phyloP scores from a whole-genome alignment of 495 filamentous ascomycete genomes.

The Trypethelium eluteriae region DNA sequence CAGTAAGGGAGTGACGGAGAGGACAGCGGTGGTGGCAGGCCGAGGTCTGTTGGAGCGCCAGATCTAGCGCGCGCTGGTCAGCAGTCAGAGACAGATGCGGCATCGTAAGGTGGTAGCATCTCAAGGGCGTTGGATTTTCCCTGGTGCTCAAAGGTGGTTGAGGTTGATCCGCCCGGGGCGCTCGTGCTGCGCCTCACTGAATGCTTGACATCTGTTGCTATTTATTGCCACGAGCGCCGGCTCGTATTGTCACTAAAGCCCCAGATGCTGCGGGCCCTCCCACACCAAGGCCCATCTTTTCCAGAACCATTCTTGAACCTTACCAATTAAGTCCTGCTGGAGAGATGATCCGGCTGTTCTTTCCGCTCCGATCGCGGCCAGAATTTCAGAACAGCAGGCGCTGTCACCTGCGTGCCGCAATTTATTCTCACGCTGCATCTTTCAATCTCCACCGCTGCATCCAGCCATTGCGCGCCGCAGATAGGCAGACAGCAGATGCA shows the following conservation, averaged over 20 bases:
- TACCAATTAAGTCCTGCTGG: not conserved
- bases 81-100: not conserved
- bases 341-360: not conserved
- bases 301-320: not conserved
- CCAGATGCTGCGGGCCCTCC: not conserved
- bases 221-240: slow-evolving; percentile 7
- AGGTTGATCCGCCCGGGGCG: not conserved
- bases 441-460: slow-evolving; percentile 1
- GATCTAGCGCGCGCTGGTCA: slow-evolving; percentile 5
- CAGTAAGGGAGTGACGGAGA: not conserved
- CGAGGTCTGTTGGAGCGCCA: not conserved
- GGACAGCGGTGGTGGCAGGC: not conserved
- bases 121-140: not conserved
- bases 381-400: too few species aligned
- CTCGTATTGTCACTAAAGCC: slow-evolving; percentile 6
- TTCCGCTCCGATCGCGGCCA: not conserved
- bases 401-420: too few species aligned
- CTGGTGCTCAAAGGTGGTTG: not conserved
- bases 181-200: slow-evolving; percentile 7
- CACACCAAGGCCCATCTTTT: not conserved
- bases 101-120: not conserved
- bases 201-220: not conserved
- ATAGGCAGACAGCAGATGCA: not conserved
- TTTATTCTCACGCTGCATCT: not conserved
- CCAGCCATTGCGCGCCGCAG: not conserved